phyloP scores from a whole-genome alignment of 2,329 filamentous ascomycete genomes.

The Monosporascus sp. region DNA sequence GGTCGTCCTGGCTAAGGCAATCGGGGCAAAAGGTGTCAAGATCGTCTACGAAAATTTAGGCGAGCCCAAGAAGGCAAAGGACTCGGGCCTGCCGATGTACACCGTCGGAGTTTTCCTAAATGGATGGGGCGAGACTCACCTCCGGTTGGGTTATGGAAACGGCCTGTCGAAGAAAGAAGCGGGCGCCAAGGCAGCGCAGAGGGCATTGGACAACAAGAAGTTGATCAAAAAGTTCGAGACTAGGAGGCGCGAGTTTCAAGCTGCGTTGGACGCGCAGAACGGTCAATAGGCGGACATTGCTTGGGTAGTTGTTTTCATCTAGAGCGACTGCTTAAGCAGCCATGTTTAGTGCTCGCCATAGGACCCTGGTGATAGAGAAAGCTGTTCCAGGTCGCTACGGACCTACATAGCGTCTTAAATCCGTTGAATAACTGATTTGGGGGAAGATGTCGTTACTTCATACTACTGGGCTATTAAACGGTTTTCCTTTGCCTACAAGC shows the following conservation, averaged over 20 bases:
- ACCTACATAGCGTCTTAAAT: too few species aligned
- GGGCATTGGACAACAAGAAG: constrained; percentile 62
- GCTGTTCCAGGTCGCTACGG: too few species aligned
- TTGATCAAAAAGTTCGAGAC: constrained; percentile 46
- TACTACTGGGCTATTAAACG: too few species aligned
- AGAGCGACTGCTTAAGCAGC: too few species aligned
- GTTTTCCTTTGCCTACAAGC: too few species aligned
- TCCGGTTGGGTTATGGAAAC: constrained; percentile 57
- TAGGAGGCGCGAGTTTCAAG: constrained; percentile 42
- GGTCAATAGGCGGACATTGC: too few species aligned
- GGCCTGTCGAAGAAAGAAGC: constrained; percentile 66
- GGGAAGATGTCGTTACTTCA: too few species aligned
- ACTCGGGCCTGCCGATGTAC: constrained; percentile 51
- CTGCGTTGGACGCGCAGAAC: constrained; percentile 15
- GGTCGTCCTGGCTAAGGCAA: constrained; percentile 42
- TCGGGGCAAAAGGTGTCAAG: constrained; percentile 53
- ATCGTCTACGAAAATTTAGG: constrained; percentile 57
- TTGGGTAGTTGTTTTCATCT: too few species aligned
- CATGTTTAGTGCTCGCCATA: too few species aligned
- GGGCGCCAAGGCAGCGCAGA: constrained; percentile 58
- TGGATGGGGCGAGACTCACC: constrained; percentile 62
- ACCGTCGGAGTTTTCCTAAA: constrained; percentile 60
- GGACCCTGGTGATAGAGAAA: too few species aligned
- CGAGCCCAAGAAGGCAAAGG: constrained; percentile 49
- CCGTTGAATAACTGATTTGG: too few species aligned